Evolutionary conservation across 768 basidiomycete genomes (phyloP).

Genomic region (Auricularia heimuer): DNA sequence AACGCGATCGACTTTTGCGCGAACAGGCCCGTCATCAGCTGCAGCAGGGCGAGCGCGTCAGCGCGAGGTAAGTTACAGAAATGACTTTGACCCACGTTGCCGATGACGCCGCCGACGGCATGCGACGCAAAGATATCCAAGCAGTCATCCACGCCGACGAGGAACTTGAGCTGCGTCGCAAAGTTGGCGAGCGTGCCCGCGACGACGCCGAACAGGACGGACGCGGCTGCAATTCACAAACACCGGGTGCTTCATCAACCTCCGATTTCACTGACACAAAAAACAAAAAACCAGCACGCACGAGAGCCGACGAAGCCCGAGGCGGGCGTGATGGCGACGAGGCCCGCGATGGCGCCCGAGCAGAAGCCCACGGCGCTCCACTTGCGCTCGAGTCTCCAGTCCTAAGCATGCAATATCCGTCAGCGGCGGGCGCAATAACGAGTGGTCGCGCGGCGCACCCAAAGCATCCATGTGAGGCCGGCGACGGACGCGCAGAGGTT

Average conservation of each 20-base stretch:
- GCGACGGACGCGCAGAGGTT: slow-evolving; percentile 87
- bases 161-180: slow-evolving; percentile 89
- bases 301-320: slow-evolving; percentile 75
- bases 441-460: slow-evolving; percentile 34
- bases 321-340: slow-evolving; percentile 83
- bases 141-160: slow-evolving; percentile 66
- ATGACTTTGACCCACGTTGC: slow-evolving; percentile 34
- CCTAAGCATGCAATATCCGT: slow-evolving; percentile 27
- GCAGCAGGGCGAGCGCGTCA: neutral
- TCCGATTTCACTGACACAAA: slow-evolving; percentile 7
- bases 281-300: slow-evolving; percentile 25
- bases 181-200: slow-evolving; percentile 85
- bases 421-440: neutral
- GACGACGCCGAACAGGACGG: slow-evolving; percentile 77
- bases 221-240: slow-evolving; percentile 41
- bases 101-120: slow-evolving; percentile 66
- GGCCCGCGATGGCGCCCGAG: slow-evolving; percentile 84
- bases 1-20: slow-evolving; percentile 65
- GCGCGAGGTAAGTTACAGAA: neutral
- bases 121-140: slow-evolving; percentile 90
- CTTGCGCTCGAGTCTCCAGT: slow-evolving; percentile 87
- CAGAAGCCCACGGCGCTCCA: slow-evolving; percentile 95
- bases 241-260: neutral
- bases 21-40: slow-evolving; percentile 74
- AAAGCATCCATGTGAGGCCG: slow-evolving; percentile 86